A percentile compares a stretch with the other conserved stretches of the same genome.
These are phyloP conservation scores for Inga leiocalycina DNA, from an alignment of 306 rosid genomes.

Conservation along the genomic window DNA sequence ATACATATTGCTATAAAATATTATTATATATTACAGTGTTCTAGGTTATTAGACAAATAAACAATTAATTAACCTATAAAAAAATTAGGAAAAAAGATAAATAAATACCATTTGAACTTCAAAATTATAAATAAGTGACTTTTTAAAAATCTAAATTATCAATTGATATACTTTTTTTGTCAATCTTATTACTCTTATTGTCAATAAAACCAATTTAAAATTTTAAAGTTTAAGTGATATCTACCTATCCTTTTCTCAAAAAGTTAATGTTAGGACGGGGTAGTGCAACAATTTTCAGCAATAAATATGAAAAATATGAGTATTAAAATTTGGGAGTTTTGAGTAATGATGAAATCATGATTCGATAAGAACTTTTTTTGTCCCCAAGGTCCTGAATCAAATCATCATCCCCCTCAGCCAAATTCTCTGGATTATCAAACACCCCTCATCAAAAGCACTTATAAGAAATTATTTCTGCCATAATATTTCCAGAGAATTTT, in stretches of 20 bases:
- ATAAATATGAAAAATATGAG: neutral
- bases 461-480: neutral
- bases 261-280: neutral
- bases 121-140: too few relatives aligned
- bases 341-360: neutral
- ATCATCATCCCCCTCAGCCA: neutral
- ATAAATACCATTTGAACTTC: too few relatives aligned
- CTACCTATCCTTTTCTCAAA: too few relatives aligned
- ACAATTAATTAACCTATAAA: too few relatives aligned
- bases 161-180: too few relatives aligned
- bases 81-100: too few relatives aligned
- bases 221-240: too few relatives aligned
- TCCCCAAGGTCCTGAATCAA: neutral
- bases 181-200: too few relatives aligned
- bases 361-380: neutral
- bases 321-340: neutral
- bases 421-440: neutral
- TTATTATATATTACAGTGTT: neutral
- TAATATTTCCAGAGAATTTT: neutral
- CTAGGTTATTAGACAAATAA: neutral
- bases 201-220: too few relatives aligned
- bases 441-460: neutral
- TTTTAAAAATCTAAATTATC: too few relatives aligned
- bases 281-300: neutral
- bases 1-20: neutral